Conservation (phyloP, 192 early-diverging fungal genomes). For the Coemansia sp. region DNA sequence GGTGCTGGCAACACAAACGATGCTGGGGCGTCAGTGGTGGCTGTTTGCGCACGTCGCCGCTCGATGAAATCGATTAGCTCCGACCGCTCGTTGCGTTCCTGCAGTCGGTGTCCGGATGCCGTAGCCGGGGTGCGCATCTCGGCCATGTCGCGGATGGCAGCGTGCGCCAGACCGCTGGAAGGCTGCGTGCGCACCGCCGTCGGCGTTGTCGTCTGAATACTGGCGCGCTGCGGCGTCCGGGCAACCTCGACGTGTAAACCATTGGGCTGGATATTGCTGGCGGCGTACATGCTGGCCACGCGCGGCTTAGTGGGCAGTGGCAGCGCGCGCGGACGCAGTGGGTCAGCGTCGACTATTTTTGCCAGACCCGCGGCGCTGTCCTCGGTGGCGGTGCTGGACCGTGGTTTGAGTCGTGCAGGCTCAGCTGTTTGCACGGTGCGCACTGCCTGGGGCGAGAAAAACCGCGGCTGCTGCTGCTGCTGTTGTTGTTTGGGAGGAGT, state of each 20-base stretch:
- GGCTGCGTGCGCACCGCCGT: background rate
- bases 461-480: background rate
- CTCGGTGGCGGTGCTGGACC: conserved; percentile 27
- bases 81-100: conserved; percentile 16
- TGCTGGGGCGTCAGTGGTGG: background rate
- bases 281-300: conserved; percentile 37
- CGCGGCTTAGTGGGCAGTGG: conserved; percentile 19
- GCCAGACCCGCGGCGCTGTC: background rate
- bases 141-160: conserved; percentile 32
- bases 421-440: background rate
- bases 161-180: conserved; percentile 25
- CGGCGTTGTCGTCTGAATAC: conserved; percentile 4
- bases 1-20: background rate
- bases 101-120: conserved; percentile 2
- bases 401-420: conserved; percentile 29
- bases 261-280: background rate
- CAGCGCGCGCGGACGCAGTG: conserved; percentile 4
- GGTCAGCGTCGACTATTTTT: background rate
- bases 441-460: conserved; percentile 5
- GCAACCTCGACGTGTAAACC: conserved; percentile 7
- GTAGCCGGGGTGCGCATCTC: conserved; percentile 18
- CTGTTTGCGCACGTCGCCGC: conserved; percentile 25
- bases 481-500: background rate
- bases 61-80: conserved; percentile 55
- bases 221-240: conserved; percentile 9